Conservation (phyloP, 371 early-diverging fungal species). For the Globomyces sp. region DNA sequence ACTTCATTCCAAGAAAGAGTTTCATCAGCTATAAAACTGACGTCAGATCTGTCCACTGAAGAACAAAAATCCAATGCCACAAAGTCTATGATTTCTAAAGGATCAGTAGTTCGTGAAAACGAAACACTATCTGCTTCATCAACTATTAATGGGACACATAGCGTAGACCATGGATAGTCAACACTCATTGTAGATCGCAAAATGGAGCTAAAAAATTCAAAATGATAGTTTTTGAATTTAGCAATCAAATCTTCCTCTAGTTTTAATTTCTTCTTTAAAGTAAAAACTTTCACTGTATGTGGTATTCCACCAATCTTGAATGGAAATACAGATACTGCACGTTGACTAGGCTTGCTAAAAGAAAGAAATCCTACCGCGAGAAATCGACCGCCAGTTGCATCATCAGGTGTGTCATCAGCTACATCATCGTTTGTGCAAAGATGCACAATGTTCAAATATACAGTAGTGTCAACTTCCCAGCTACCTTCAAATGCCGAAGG, state of each 20-base stretch:
- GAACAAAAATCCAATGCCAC: constrained; percentile 25
- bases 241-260: constrained; percentile 1
- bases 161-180: constrained; percentile 18
- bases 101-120: constrained; percentile 10
- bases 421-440: background rate
- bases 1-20: constrained; percentile 2
- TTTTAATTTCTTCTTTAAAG: background rate
- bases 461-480: background rate
- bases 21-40: background rate
- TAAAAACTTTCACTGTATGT: background rate
- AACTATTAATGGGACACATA: constrained; percentile 22
- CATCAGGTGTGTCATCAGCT: background rate
- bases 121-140: background rate
- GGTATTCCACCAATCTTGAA: background rate
- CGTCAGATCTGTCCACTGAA: background rate
- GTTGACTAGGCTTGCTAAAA: background rate
- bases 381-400: background rate
- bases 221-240: constrained; percentile 16
- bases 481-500: constrained; percentile 1
- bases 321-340: background rate
- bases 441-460: constrained; percentile 13
- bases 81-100: constrained; percentile 56
- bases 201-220: constrained; percentile 19
- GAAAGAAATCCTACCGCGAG: constrained; percentile 10
- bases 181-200: constrained; percentile 22